Conservation (phyloP, 2,329 filamentous ascomycete genomes). For the Phoma herbarum region DNA sequence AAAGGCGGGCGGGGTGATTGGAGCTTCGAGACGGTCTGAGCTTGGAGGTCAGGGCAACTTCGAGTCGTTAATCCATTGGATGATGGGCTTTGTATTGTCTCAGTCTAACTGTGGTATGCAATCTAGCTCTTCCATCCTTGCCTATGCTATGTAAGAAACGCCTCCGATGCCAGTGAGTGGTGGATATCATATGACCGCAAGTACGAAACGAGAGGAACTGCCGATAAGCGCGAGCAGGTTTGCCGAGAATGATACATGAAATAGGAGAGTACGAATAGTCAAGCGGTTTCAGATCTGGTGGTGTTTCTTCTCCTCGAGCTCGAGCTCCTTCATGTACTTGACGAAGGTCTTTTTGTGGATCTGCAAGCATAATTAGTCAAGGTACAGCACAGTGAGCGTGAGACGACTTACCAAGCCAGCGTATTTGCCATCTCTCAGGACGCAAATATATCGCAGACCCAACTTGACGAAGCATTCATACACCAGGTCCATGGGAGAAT, state of each 20-base stretch:
- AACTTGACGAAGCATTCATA: constrained; percentile 97
- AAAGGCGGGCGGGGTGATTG: background rate
- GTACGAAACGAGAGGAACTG: background rate
- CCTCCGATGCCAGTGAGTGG: constrained; percentile 5
- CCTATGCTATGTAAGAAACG: background rate
- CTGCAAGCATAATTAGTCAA: constrained; percentile 51
- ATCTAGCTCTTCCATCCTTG: constrained; percentile 1
- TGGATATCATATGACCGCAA: constrained; percentile 10
- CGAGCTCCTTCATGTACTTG: constrained; percentile 87
- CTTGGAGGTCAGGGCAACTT: background rate
- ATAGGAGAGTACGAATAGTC: background rate
- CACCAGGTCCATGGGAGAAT: constrained; percentile 90
- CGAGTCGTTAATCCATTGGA: background rate
- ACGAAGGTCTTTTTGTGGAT: constrained; percentile 97
- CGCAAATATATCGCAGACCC: constrained; percentile 90
- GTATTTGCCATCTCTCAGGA: constrained; percentile 82
- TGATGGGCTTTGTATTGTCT: background rate
- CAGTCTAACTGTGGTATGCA: background rate
- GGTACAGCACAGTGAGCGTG: background rate
- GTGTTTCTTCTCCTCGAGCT: constrained; percentile 58
- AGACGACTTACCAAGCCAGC: constrained; percentile 76
- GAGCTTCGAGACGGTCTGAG: background rate
- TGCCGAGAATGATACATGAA: background rate
- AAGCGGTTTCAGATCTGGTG: background rate
- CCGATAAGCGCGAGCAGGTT: background rate